Conservation (phyloP, 768 basidiomycete genomes). For the Podaxis pistillaris region DNA sequence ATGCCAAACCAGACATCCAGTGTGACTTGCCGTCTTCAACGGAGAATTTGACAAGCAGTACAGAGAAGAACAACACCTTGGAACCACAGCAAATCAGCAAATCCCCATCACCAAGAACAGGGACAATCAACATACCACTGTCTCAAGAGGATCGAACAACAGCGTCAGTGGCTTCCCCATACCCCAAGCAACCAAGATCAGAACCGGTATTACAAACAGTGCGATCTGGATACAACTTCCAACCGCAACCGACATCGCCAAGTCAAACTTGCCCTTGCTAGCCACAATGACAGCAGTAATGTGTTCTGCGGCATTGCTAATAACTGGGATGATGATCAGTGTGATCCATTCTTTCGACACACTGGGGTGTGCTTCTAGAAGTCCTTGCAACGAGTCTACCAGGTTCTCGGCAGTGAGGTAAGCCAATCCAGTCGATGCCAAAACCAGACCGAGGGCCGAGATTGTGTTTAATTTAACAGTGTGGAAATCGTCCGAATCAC, state of each 20-base stretch:
- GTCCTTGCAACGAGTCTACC: slow-evolving; percentile 38
- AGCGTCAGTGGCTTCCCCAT: slow-evolving; percentile 38
- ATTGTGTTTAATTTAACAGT: slow-evolving; percentile 33
- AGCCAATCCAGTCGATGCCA: slow-evolving; percentile 33
- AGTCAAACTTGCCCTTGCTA: slow-evolving; percentile 39
- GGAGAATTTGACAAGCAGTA: slow-evolving; percentile 41
- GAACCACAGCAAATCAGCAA: slow-evolving; percentile 3
- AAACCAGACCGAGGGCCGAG: slow-evolving; percentile 31
- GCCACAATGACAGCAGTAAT: slow-evolving; percentile 42
- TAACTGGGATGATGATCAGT: slow-evolving; percentile 41
- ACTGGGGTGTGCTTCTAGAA: slow-evolving; percentile 33
- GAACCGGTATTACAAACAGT: slow-evolving; percentile 39
- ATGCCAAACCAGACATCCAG: slow-evolving; percentile 43
- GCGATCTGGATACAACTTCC: slow-evolving; percentile 44
- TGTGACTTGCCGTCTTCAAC: slow-evolving; percentile 48
- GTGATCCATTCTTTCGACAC: slow-evolving; percentile 46
- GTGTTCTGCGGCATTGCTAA: slow-evolving; percentile 42
- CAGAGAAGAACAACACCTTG: slow-evolving; percentile 37
- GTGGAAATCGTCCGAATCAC: slow-evolving; percentile 21
- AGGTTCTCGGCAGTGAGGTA: slow-evolving; percentile 42
- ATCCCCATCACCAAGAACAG: neutral
- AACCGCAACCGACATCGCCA: slow-evolving; percentile 42
- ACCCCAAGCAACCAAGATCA: slow-evolving; percentile 39
- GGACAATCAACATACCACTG: slow-evolving; percentile 25
- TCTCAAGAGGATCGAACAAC: slow-evolving; percentile 39